These are phyloP conservation scores for Penicillium soppii DNA, from an alignment of 495 filamentous ascomycete genomes.

Conservation along the genomic window DNA sequence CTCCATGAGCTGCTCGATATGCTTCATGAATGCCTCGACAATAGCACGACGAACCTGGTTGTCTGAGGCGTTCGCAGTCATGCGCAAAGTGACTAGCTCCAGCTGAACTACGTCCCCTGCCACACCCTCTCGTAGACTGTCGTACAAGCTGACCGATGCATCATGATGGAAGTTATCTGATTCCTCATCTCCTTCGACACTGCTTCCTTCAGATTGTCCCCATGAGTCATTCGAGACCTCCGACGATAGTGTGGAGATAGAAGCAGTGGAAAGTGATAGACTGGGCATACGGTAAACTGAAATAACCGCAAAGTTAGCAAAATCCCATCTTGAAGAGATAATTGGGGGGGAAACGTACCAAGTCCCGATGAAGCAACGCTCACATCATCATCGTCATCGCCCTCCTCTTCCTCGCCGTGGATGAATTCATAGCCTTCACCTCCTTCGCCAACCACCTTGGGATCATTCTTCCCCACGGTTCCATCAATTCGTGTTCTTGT, in stretches of 20 bases:
- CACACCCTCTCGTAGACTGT: conserved; percentile 70
- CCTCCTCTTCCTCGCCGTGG: conserved; percentile 46
- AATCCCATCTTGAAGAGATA: conserved; percentile 21
- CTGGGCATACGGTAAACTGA: conserved; percentile 69
- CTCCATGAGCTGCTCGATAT: conserved; percentile 70
- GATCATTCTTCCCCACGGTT: conserved; percentile 49
- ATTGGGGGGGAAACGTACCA: conserved; percentile 33
- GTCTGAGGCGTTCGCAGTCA: conserved; percentile 86
- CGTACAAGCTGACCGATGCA: conserved; percentile 78
- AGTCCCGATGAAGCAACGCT: conserved; percentile 52
- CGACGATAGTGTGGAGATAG: conserved; percentile 71
- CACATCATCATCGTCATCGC: conserved; percentile 44
- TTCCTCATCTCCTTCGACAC: conserved; percentile 58
- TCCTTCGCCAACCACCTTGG: conserved; percentile 41
- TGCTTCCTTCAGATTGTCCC: conserved; percentile 51
- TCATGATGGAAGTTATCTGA: conserved; percentile 81
- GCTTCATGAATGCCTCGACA: conserved; percentile 78
- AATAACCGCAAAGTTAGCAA: conserved; percentile 7
- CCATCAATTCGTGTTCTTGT: conserved; percentile 52
- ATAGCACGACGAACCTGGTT: conserved; percentile 83
- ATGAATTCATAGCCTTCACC: conserved; percentile 51
- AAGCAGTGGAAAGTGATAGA: conserved; percentile 70
- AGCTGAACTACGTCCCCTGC: conserved; percentile 83
- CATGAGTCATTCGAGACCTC: conserved; percentile 46
- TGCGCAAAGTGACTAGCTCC: conserved; percentile 84